Percentiles rank a stretch among this genome's conserved stretches.
Conservation (phyloP, 768 basidiomycete genomes). For the Favolaschia claudopus region DNA sequence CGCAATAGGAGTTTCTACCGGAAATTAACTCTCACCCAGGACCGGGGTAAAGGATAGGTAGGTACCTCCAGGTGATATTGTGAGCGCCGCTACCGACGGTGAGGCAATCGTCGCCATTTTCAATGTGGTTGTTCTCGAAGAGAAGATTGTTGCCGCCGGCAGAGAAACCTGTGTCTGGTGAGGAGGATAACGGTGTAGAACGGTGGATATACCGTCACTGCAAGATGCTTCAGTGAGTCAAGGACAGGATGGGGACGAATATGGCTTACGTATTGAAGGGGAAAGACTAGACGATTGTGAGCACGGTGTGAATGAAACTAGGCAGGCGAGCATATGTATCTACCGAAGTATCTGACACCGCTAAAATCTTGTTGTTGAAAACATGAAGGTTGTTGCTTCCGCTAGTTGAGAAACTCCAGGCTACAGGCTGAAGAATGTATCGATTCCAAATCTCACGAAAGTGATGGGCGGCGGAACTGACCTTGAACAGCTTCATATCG, state of each 20-base stretch:
- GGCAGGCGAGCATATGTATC: not conserved
- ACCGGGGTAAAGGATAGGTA: not conserved
- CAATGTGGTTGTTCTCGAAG: conserved; percentile 64
- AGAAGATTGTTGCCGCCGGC: conserved; percentile 63
- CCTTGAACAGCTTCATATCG: conserved; percentile 66
- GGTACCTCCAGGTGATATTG: conserved; percentile 57
- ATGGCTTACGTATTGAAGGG: conserved; percentile 65
- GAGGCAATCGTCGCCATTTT: conserved; percentile 70
- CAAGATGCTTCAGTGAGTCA: not conserved
- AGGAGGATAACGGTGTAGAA: not conserved
- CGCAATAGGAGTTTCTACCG: conserved; percentile 58
- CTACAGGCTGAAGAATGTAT: conserved; percentile 51
- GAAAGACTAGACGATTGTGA: conserved; percentile 48
- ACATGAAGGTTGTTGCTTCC: conserved; percentile 57
- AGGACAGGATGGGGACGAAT: not conserved
- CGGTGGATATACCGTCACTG: conserved; percentile 46
- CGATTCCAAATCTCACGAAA: not conserved
- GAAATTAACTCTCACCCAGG: not conserved
- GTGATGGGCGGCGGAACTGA: conserved; percentile 14
- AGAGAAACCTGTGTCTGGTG: conserved; percentile 49
- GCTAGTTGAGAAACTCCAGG: conserved; percentile 64
- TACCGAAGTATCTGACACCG: conserved; percentile 54
- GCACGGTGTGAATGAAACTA: not conserved
- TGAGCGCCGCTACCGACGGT: conserved; percentile 64
- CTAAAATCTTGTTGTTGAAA: conserved; percentile 63